phyloP scores from a whole-genome alignment of 75 land plant species.

The Pinus taeda region DNA sequence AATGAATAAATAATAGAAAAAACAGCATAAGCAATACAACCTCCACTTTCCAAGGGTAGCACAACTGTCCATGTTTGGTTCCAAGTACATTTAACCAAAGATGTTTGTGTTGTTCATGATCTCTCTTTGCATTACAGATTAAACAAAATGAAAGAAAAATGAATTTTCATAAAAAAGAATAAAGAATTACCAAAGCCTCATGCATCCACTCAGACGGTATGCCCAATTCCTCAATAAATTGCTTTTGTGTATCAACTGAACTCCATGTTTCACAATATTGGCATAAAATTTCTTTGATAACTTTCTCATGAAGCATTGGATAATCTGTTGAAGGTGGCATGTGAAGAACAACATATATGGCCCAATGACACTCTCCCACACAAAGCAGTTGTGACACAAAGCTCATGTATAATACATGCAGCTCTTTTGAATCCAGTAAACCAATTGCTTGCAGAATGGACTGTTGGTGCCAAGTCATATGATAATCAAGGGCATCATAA shows the following conservation, averaged over 20 bases:
- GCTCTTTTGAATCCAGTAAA: constrained; percentile 55
- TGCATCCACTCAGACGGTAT: constrained; percentile 91
- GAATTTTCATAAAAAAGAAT: background rate
- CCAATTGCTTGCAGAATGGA: constrained; percentile 77
- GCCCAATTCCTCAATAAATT: constrained; percentile 84
- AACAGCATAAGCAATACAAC: constrained; percentile 2
- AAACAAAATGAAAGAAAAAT: background rate
- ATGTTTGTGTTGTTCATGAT: background rate
- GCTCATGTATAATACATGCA: constrained; percentile 79
- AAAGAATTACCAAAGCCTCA: constrained; percentile 78
- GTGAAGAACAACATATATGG: constrained; percentile 86
- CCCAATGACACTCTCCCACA: constrained; percentile 89
- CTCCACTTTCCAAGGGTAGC: background rate
- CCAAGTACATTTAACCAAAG: background rate
- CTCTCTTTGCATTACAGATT: background rate
- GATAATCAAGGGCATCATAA: constrained; percentile 86
- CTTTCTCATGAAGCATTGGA: constrained; percentile 70
- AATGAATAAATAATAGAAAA: background rate
- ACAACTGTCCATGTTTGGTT: background rate
- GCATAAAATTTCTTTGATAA: constrained; percentile 79
- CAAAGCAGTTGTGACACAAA: constrained; percentile 87
- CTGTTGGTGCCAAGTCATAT: constrained; percentile 96
- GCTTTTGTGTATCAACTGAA: constrained; percentile 52
- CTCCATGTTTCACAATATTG: constrained; percentile 93
- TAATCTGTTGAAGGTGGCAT: constrained; percentile 62